A percentile compares a stretch with the other conserved stretches of the same genome.
phyloP scores from a whole-genome alignment of 1,284 basidiomycete genomes.

The Trametes hirsuta region DNA sequence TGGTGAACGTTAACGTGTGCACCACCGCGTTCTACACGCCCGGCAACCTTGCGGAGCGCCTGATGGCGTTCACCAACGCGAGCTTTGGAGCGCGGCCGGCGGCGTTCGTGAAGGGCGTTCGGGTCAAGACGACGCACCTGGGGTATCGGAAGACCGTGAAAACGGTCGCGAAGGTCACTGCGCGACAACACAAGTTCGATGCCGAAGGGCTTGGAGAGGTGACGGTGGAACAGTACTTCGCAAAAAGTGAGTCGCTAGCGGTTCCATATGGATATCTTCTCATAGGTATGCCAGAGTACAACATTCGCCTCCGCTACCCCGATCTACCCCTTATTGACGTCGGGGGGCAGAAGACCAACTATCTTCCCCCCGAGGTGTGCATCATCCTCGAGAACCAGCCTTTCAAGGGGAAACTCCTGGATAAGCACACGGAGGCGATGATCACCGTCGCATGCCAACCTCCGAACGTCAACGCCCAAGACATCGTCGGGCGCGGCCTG shows the following conservation, averaged over 20 bases:
- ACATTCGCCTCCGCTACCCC: slow-evolving; percentile 50
- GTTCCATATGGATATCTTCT: not conserved
- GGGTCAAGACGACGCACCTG: slow-evolving; percentile 60
- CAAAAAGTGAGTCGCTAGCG: slow-evolving; percentile 47
- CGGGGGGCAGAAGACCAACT: slow-evolving; percentile 51
- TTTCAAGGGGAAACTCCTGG: slow-evolving; percentile 69
- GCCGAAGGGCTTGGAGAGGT: slow-evolving; percentile 53
- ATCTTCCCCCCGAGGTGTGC: slow-evolving; percentile 72
- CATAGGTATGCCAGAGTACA: slow-evolving; percentile 51
- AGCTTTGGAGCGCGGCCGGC: slow-evolving; percentile 54
- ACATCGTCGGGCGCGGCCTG: slow-evolving; percentile 62
- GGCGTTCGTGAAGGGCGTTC: slow-evolving; percentile 61
- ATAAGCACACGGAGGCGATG: slow-evolving; percentile 72
- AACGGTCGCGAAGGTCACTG: slow-evolving; percentile 46
- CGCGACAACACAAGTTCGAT: slow-evolving; percentile 57
- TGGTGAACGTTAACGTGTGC: slow-evolving; percentile 81
- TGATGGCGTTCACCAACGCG: slow-evolving; percentile 53
- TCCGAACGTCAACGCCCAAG: slow-evolving; percentile 64
- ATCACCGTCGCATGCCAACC: slow-evolving; percentile 67
- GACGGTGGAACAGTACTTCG: slow-evolving; percentile 68
- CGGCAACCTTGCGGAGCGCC: slow-evolving; percentile 61
- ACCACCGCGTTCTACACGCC: slow-evolving; percentile 76
- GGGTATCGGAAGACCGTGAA: slow-evolving; percentile 66
- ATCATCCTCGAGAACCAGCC: slow-evolving; percentile 70
- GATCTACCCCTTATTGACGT: slow-evolving; percentile 65